phyloP scores from a whole-genome alignment of 768 basidiomycete species.

The Tylopilus balloui region DNA sequence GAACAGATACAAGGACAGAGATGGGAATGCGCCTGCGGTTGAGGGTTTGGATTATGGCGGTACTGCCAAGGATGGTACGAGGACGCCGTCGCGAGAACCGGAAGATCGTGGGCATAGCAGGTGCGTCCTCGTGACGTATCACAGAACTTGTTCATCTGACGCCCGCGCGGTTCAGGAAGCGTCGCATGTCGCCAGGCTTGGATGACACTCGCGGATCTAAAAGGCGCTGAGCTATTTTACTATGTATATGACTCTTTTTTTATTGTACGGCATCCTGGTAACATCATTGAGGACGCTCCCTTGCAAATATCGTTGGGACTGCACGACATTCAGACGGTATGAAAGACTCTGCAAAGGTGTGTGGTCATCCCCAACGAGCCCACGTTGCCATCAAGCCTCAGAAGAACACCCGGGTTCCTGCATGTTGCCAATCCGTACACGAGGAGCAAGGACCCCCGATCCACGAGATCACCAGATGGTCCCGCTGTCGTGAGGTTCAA shows the following conservation, averaged over 20 bases:
- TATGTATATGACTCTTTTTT: constrained; percentile 23
- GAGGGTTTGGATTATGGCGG: constrained; percentile 89
- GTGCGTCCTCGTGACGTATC: constrained; percentile 33
- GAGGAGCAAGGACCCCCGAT: neutral
- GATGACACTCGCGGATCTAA: constrained; percentile 68
- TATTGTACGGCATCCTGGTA: constrained; percentile 26
- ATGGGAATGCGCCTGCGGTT: constrained; percentile 78
- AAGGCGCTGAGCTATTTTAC: constrained; percentile 50
- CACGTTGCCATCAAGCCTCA: neutral
- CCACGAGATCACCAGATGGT: neutral
- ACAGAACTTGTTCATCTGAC: constrained; percentile 1
- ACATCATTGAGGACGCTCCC: too few species aligned
- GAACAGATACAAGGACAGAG: constrained; percentile 87
- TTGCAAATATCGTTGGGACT: neutral
- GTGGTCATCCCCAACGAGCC: too few species aligned
- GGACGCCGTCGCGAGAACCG: constrained; percentile 63
- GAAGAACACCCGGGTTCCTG: neutral
- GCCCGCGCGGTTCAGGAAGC: constrained; percentile 48
- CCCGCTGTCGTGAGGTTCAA: neutral
- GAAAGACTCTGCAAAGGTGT: too few species aligned
- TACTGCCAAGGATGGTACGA: constrained; percentile 40
- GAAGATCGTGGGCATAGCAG: constrained; percentile 62
- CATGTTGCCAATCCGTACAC: neutral
- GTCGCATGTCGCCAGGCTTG: constrained; percentile 65
- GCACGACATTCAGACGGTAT: too few species aligned